Conservation (phyloP, 805 yeast species). For the Lipomyces japonicus region DNA sequence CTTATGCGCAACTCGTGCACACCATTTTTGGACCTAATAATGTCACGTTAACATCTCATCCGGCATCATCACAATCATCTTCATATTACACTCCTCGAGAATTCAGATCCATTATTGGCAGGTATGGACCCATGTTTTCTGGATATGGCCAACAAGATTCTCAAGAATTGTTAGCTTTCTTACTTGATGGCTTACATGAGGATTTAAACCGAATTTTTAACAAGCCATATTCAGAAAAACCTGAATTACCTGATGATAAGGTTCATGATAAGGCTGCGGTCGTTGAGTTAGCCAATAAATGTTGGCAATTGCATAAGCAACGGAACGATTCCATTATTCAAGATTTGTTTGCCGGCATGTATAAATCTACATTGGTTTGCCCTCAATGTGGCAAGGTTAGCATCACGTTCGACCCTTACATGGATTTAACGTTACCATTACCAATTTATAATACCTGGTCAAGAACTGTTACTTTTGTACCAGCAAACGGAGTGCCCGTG, state of each 20-base stretch:
- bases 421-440: constrained; percentile 82
- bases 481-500: constrained; percentile 51
- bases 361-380: constrained; percentile 84
- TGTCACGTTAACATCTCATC: background rate
- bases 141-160: constrained; percentile 90
- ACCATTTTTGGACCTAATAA: constrained; percentile 44
- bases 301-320: constrained; percentile 75
- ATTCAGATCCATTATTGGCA: constrained; percentile 75
- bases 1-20: constrained; percentile 68
- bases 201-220: constrained; percentile 77
- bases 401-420: constrained; percentile 90
- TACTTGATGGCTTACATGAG: constrained; percentile 86
- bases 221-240: constrained; percentile 86
- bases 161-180: constrained; percentile 84
- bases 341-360: constrained; percentile 85
- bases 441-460: constrained; percentile 75
- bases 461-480: constrained; percentile 58
- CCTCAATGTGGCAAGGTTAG: constrained; percentile 78
- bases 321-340: constrained; percentile 81
- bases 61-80: background rate
- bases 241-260: constrained; percentile 65
- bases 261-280: constrained; percentile 50
- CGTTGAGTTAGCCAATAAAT: constrained; percentile 59
- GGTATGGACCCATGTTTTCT: constrained; percentile 70
- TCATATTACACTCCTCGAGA: constrained; percentile 62